phyloP scores from a whole-genome alignment of 1,139 yeast species.

The Blastobotrys illinoisensis region DNA sequence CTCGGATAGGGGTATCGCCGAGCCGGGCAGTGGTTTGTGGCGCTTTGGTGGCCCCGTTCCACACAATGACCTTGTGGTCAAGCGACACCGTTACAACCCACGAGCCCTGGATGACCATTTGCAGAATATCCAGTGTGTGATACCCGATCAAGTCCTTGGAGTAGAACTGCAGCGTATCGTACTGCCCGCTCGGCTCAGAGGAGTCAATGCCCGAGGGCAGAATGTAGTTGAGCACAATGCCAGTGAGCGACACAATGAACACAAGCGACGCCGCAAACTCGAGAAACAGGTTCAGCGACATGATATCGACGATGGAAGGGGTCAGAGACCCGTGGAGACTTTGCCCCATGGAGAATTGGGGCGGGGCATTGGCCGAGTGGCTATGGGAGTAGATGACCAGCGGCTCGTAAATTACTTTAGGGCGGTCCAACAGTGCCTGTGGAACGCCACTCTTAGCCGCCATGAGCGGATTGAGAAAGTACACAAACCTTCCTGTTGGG shows the following conservation, averaged over 20 bases:
- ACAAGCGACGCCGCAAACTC: constrained; percentile 42
- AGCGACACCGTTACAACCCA: constrained; percentile 60
- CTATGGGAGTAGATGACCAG: constrained; percentile 11
- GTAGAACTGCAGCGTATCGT: constrained; percentile 29
- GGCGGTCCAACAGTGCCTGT: background rate
- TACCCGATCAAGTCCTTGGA: constrained; percentile 52
- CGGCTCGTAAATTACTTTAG: constrained; percentile 13
- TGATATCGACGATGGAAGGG: constrained; percentile 6
- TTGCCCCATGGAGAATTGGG: constrained; percentile 6
- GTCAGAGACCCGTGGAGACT: constrained; percentile 12
- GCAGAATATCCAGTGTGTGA: constrained; percentile 59
- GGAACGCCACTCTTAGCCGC: background rate
- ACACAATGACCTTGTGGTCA: constrained; percentile 63
- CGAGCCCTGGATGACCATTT: constrained; percentile 50
- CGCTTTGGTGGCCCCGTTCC: constrained; percentile 54
- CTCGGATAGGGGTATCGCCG: constrained; percentile 5
- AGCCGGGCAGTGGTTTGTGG: constrained; percentile 2
- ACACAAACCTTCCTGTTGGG: constrained; percentile 12
- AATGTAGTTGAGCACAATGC: constrained; percentile 33
- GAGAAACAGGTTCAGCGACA: constrained; percentile 9
- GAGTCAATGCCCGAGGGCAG: constrained; percentile 20
- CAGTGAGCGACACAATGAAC: constrained; percentile 39
- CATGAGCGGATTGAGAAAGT: constrained; percentile 10
- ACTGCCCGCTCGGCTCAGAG: constrained; percentile 12
- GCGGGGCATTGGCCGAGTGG: background rate